phyloP scores from a whole-genome alignment of 2,329 filamentous ascomycete species.

The Alternaria conjuncta region DNA sequence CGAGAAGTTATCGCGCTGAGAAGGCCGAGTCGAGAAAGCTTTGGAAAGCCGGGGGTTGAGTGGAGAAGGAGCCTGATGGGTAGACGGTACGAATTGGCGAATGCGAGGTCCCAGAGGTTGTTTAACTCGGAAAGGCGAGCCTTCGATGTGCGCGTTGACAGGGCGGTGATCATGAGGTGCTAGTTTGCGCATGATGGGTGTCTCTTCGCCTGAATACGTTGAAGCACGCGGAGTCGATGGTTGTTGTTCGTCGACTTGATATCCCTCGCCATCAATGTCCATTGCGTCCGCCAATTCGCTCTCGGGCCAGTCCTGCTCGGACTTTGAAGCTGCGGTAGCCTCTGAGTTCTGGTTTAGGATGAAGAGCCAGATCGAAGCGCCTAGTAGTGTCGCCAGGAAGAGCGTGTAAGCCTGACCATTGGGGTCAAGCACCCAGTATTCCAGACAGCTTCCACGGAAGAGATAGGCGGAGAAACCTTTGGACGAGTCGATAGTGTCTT shows the following conservation, averaged over 20 bases:
- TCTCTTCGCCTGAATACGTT: rapidly evolving
- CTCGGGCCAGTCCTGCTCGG: neutral
- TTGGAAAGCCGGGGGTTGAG: neutral
- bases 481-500: neutral
- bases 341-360: neutral
- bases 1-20: neutral
- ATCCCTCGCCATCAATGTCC: neutral
- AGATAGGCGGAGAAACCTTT: neutral
- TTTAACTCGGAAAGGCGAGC: neutral
- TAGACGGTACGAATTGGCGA: neutral
- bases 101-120: neutral
- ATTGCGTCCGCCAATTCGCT: neutral
- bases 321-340: too few species aligned
- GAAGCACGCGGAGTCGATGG: neutral
- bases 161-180: neutral
- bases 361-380: neutral
- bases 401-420: neutral
- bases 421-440: constrained; percentile 1
- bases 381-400: neutral
- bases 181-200: neutral
- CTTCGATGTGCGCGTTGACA: neutral
- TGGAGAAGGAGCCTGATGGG: neutral
- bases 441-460: neutral
- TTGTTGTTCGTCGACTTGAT: too few species aligned
- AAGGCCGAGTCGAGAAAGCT: neutral